Base-by-base conservation (phyloP, 179 eudicot species). In the Corrigiola litoralis region DNA sequence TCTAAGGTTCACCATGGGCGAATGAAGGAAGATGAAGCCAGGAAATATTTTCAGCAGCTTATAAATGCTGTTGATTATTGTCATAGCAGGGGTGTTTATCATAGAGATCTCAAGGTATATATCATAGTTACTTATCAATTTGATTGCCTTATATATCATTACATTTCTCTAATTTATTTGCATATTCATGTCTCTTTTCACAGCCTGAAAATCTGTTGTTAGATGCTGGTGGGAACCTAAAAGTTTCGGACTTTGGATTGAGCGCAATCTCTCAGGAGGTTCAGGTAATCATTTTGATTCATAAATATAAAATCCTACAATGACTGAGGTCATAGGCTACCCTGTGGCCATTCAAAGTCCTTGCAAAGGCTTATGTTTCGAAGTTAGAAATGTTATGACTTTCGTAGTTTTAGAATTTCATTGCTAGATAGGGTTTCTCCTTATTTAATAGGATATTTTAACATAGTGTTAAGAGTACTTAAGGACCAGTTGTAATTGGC, bases 31-130 rank as follows among this genome's bases (percentile, higher is more conserved):
- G 90, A 87, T 63, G 98, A 87, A 82, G 95, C 96, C 20, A 74
- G 98, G 65, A 87, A 79, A 77, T 92, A 92, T 76, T 89, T 92
- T 82, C 98, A 92, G 70, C 98, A 92, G 80, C 84, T 92, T 47
- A 81, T 92, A 55, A 87, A 92, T 78, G 96, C 90, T 61, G 95
- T 92, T 75, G 98, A 92, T 53, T 92, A 89, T 78, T 92, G 98
- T 78, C 98, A 92, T 81, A 89, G 98, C 80, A 81, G 98, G 85
- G 98, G 96, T 69, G 98, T 89, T 20, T 92, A 82, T 72, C 98
- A 92, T 71, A 82, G 98, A 80, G 98, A 92, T 70, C 80, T 92
- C 23, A 92, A 92, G 91, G 98, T 92, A 70, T 10, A 47, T 44
- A 23, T 38, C 38, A 36, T 42, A n/a, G 2, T 61, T 52, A 9